Evolutionary conservation across 2,329 filamentous ascomycete species (phyloP).

Genomic region (Fusarium illudens): DNA sequence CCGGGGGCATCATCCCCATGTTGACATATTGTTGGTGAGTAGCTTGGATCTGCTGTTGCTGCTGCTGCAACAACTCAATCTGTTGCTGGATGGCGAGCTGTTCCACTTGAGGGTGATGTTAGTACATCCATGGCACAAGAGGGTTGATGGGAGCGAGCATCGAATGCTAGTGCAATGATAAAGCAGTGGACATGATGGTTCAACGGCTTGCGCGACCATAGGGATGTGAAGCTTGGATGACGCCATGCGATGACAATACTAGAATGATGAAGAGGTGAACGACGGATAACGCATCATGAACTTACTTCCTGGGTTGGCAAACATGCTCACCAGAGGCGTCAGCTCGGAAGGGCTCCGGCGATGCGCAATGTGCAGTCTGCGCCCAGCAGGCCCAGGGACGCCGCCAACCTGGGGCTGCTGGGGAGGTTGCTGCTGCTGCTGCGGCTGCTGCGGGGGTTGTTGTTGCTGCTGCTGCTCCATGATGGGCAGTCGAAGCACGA

Average conservation of each 20-base stretch:
- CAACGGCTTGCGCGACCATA: background rate
- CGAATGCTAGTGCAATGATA: background rate
- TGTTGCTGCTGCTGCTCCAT: constrained; percentile 66
- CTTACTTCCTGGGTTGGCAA: constrained; percentile 71
- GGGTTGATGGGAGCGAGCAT: background rate
- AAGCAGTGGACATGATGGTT: background rate
- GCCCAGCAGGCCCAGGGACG: constrained; percentile 79
- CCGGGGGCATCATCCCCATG: constrained; percentile 91
- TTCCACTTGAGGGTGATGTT: constrained; percentile 72
- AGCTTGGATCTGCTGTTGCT: constrained; percentile 96
- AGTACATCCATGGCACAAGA: constrained; percentile 23
- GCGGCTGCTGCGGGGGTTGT: constrained; percentile 66
- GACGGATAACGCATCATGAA: constrained; percentile 38
- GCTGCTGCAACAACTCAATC: constrained; percentile 95
- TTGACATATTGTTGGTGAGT: constrained; percentile 98
- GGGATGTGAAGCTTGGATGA: constrained; percentile 7
- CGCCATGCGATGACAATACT: background rate
- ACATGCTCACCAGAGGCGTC: constrained; percentile 97
- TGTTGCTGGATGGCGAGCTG: constrained; percentile 98
- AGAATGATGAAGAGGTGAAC: background rate
- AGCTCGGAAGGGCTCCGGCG: constrained; percentile 96
- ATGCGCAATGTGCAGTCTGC: constrained; percentile 96
- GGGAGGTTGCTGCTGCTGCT: constrained; percentile 53
- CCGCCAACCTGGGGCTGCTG: constrained; percentile 62
- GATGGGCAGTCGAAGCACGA: constrained; percentile 56